Evolutionary conservation across 768 basidiomycete genomes (phyloP).

Genomic region (Leccinellum luteum): DNA sequence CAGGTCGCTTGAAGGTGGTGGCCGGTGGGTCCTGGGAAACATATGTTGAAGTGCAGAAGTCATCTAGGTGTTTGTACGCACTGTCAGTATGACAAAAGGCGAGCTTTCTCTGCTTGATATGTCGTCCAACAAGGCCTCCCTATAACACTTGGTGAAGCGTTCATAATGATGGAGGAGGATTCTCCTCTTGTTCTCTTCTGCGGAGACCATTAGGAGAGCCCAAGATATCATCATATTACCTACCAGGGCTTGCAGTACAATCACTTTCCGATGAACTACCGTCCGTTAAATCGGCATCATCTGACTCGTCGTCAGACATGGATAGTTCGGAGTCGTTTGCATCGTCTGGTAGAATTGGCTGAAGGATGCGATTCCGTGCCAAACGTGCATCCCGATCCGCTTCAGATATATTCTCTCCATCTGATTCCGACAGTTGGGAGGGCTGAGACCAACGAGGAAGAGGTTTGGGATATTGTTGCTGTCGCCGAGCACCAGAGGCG

Average conservation of each 20-base stretch:
- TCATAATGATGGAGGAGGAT: constrained; percentile 46
- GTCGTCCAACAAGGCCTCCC: constrained; percentile 29
- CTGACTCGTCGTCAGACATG: constrained; percentile 76
- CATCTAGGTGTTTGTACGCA: constrained; percentile 22
- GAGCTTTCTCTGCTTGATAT: constrained; percentile 46
- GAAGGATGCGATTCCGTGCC: constrained; percentile 60
- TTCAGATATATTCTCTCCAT: constrained; percentile 59
- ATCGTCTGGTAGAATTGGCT: constrained; percentile 19
- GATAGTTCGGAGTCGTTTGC: constrained; percentile 45
- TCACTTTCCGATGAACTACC: constrained; percentile 36
- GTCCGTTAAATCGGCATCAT: constrained; percentile 68
- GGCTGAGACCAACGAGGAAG: constrained; percentile 21
- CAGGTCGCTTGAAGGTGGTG: constrained; percentile 7
- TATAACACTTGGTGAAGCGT: constrained; percentile 48
- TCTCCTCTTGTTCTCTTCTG: constrained; percentile 18
- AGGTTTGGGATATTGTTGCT: constrained; percentile 8
- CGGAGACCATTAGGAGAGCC: constrained; percentile 9
- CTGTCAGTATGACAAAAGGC: constrained; percentile 46
- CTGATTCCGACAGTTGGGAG: constrained; percentile 55
- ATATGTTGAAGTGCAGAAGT: background rate
- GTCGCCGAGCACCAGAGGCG: constrained; percentile 1
- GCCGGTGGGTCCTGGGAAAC: constrained; percentile 11
- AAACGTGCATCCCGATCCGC: constrained; percentile 69
- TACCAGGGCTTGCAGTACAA: constrained; percentile 40
- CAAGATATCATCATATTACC: background rate